These are phyloP conservation scores for Thalassiosira hispida DNA, from an alignment of 352 stramenopile species.

Conservation along the genomic window DNA sequence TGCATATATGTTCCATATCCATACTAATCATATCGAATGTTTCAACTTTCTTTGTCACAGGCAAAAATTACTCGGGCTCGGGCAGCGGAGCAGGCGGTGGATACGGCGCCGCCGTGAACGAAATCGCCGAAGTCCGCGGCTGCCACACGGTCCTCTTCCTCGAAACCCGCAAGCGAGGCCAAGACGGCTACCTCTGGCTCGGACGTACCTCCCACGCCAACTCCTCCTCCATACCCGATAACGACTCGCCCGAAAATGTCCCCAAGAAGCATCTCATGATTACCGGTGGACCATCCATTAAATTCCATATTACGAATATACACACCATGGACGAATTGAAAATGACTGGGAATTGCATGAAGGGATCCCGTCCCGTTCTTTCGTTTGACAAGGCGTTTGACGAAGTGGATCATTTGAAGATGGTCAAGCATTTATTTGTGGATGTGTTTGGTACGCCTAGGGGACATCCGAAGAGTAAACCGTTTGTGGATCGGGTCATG, in stretches of 20 bases:
- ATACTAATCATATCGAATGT: not conserved
- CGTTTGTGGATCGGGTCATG: conserved; percentile 99
- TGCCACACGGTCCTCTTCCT: conserved; percentile 97
- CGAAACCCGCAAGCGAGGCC: conserved; percentile 93
- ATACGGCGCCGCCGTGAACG: conserved; percentile 93
- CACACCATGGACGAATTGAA: conserved; percentile 99
- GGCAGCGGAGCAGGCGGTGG: conserved; percentile 28
- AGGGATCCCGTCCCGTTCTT: conserved; percentile 95
- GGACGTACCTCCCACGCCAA: conserved; percentile 86
- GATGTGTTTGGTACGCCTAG: conserved; percentile 95
- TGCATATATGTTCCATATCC: not conserved
- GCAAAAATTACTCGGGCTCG: conserved; percentile 31
- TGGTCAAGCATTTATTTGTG: conserved; percentile 97
- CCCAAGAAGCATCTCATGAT: conserved; percentile 55
- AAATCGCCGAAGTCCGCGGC: conserved; percentile 98
- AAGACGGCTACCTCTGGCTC: conserved; percentile 99
- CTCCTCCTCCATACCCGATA: not conserved
- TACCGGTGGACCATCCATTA: conserved; percentile 93
- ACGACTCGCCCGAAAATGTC: not conserved
- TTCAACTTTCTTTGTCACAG: not conserved
- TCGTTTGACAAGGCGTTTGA: conserved; percentile 92
- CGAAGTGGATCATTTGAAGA: conserved; percentile 88
- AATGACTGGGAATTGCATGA: conserved; percentile 98
- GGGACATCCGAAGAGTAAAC: conserved; percentile 99
- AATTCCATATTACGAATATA: conserved; percentile 99